Conservation (phyloP, 805 yeast genomes). For the Maudiozyma turicensis region DNA sequence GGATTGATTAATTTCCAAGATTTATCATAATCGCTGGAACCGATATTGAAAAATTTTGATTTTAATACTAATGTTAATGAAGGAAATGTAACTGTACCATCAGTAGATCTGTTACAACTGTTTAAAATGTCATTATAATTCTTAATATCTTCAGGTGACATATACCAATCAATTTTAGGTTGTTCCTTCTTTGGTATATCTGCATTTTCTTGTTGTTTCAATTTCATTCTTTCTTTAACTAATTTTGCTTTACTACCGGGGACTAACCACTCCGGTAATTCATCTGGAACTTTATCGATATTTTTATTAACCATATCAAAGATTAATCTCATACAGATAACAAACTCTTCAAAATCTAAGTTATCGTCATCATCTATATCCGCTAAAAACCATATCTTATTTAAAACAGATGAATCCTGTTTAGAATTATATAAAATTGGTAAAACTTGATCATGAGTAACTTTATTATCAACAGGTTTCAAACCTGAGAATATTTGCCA, state of each 20-base stretch:
- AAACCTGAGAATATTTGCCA: constrained; percentile 96
- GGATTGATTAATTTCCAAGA: constrained; percentile 97
- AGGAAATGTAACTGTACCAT: constrained; percentile 75
- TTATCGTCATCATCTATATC: constrained; percentile 90
- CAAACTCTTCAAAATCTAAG: constrained; percentile 94
- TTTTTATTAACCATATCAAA: constrained; percentile 83
- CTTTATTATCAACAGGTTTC: constrained; percentile 67
- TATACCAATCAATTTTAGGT: constrained; percentile 81
- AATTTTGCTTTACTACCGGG: constrained; percentile 84
- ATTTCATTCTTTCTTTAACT: constrained; percentile 72
- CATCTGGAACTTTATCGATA: constrained; percentile 49
- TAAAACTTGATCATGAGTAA: constrained; percentile 76
- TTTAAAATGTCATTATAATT: constrained; percentile 73
- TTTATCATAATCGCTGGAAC: constrained; percentile 72
- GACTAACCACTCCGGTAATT: constrained; percentile 83
- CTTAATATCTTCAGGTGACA: constrained; percentile 75
- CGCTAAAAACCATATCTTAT: constrained; percentile 81
- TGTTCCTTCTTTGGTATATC: constrained; percentile 15
- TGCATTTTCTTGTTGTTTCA: constrained; percentile 29
- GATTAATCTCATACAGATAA: constrained; percentile 91
- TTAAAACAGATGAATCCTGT: constrained; percentile 64
- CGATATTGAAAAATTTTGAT: constrained; percentile 58
- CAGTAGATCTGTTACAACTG: constrained; percentile 43
- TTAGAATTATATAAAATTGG: constrained; percentile 85
- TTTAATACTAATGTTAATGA: constrained; percentile 56